Percentiles rank a stretch among this genome's conserved stretches.
phyloP scores from a whole-genome alignment of 352 stramenopile genomes.

The Phytophthora syringae region DNA sequence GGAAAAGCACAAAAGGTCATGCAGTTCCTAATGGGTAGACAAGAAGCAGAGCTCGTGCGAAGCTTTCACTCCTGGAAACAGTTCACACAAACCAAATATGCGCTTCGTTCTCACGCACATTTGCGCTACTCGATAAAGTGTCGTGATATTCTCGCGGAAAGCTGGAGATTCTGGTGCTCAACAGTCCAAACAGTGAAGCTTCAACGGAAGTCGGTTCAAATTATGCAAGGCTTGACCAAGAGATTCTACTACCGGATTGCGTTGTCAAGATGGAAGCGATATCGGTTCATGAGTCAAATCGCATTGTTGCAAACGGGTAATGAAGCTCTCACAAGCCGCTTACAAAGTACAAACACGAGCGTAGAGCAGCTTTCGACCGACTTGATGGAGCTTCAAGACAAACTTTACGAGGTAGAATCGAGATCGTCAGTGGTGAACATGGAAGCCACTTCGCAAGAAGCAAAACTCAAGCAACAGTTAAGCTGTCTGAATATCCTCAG shows the following conservation, averaged over 20 bases:
- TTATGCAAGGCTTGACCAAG: constrained; percentile 9
- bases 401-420: constrained; percentile 19
- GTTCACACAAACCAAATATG: background rate
- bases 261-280: constrained; percentile 36
- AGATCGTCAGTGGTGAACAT: constrained; percentile 7
- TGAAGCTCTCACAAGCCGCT: background rate
- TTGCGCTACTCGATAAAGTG: constrained; percentile 13
- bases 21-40: constrained; percentile 42
- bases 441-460: constrained; percentile 1
- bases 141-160: constrained; percentile 1
- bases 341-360: constrained; percentile 18
- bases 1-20: constrained; percentile 44
- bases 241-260: constrained; percentile 24
- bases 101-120: constrained; percentile 6
- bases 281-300: constrained; percentile 25
- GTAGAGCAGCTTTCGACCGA: constrained; percentile 24
- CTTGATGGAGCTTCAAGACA: constrained; percentile 20
- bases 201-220: constrained; percentile 8
- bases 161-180: constrained; percentile 22
- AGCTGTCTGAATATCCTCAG: constrained; percentile 8
- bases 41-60: constrained; percentile 29
- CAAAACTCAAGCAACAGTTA: constrained; percentile 5
- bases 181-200: constrained; percentile 2
- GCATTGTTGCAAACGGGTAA: constrained; percentile 11
- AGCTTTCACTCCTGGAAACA: constrained; percentile 46